A percentile compares a stretch with the other conserved stretches of the same genome.
phyloP scores from a whole-genome alignment of 345 rosid species.

The Nasturtium officinale region DNA sequence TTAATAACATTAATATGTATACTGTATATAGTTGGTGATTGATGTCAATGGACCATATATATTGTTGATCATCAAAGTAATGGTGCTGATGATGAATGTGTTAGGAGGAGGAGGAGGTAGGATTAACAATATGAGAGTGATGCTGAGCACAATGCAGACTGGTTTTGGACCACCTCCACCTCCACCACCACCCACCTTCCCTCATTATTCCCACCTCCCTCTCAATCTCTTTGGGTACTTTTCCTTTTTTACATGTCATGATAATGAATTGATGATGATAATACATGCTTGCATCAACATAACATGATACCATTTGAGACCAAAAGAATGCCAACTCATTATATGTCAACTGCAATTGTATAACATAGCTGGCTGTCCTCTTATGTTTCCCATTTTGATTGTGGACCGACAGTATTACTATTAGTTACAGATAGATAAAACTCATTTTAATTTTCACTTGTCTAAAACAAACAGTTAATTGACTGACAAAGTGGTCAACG shows the following conservation, averaged over 20 bases:
- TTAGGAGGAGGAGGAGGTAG: conserved; percentile 61
- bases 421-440: background rate
- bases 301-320: conserved; percentile 28
- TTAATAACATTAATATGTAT: conserved; percentile 7
- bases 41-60: conserved; percentile 10
- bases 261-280: background rate
- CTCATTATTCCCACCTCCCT: conserved; percentile 86
- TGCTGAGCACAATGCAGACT: conserved; percentile 69
- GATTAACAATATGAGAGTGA: conserved; percentile 60
- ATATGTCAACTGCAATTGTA: conserved; percentile 14
- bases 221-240: conserved; percentile 72
- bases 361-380: conserved; percentile 44
- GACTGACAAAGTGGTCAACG: conserved; percentile 45
- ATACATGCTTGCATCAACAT: conserved; percentile 26
- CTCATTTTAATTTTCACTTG: background rate
- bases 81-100: conserved; percentile 12
- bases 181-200: conserved; percentile 73
- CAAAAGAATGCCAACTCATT: conserved; percentile 34
- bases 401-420: conserved; percentile 43
- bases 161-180: conserved; percentile 70
- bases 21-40: conserved; percentile 24
- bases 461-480: background rate
- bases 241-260: background rate
- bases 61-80: conserved; percentile 17
- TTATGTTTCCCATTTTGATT: conserved; percentile 29